phyloP scores from a whole-genome alignment of 345 rosid species.

The Litchi chinensis region DNA sequence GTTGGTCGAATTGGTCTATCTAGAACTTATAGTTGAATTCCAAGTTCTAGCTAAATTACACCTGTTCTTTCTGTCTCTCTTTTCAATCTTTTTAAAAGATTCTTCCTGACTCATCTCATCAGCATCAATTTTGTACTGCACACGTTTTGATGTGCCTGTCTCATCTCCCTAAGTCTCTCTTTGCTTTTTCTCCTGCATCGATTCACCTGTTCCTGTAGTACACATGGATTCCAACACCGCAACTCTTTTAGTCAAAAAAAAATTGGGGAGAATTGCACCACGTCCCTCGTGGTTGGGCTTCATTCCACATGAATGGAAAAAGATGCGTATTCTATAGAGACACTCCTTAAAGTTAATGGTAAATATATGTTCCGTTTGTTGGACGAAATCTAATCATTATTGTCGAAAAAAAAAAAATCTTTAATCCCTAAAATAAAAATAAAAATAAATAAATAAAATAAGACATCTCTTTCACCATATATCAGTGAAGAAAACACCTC shows the following conservation, averaged over 20 bases:
- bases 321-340: too few relatives aligned
- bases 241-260: neutral
- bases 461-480: too few relatives aligned
- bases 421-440: too few relatives aligned
- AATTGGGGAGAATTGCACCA: too few relatives aligned
- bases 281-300: too few relatives aligned
- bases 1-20: neutral
- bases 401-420: too few relatives aligned
- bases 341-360: too few relatives aligned
- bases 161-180: neutral
- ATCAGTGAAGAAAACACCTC: too few relatives aligned
- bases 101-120: constrained; percentile 4
- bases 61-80: neutral
- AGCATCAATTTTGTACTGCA: neutral
- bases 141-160: neutral
- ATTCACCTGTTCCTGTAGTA: neutral
- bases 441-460: too few relatives aligned
- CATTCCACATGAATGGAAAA: too few relatives aligned
- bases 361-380: too few relatives aligned
- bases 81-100: neutral
- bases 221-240: neutral
- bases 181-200: neutral
- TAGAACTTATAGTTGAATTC: neutral
- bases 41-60: neutral
- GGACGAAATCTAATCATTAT: too few relatives aligned